Percentiles rank a stretch among this genome's conserved stretches.
phyloP scores from a whole-genome alignment of 148 eudicot species.

The Polygonum aviculare region DNA sequence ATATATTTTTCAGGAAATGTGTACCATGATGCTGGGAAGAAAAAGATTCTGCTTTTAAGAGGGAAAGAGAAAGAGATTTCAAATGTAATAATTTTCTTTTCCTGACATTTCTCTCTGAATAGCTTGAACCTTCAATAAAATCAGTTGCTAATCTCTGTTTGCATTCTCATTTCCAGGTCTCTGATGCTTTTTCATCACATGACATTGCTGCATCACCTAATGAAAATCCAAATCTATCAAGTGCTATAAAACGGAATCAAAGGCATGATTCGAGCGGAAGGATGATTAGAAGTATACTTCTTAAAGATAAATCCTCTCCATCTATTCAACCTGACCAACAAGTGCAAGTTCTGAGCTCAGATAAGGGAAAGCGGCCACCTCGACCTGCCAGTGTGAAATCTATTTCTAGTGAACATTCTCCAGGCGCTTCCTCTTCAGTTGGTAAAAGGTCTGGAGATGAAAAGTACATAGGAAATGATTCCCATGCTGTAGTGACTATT shows the following conservation, averaged over 20 bases:
- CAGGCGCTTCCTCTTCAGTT: slow-evolving; percentile 21
- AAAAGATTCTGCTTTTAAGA: slow-evolving; percentile 79
- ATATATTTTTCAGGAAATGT: slow-evolving; percentile 24
- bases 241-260: slow-evolving; percentile 44
- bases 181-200: slow-evolving; percentile 31
- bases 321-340: slow-evolving; percentile 39
- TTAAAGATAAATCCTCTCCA: slow-evolving; percentile 42
- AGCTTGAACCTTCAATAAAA: neutral
- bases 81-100: slow-evolving; percentile 21
- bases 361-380: slow-evolving; percentile 75
- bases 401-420: slow-evolving; percentile 26
- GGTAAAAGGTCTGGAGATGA: slow-evolving; percentile 44
- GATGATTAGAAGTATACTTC: slow-evolving; percentile 69
- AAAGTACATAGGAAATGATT: slow-evolving; percentile 32
- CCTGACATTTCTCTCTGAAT: neutral
- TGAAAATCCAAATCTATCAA: slow-evolving; percentile 32
- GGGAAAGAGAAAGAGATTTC: slow-evolving; percentile 78
- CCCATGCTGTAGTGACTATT: slow-evolving; percentile 26
- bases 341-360: slow-evolving; percentile 36
- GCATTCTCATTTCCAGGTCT: slow-evolving; percentile 23
- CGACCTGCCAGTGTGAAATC: slow-evolving; percentile 41
- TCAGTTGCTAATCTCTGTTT: neutral
- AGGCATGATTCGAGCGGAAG: slow-evolving; percentile 73
- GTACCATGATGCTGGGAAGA: slow-evolving; percentile 54
- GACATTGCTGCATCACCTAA: slow-evolving; percentile 32